Base-by-base conservation (phyloP, 768 basidiomycete species). In the Macrolepiota albuminosa region DNA sequence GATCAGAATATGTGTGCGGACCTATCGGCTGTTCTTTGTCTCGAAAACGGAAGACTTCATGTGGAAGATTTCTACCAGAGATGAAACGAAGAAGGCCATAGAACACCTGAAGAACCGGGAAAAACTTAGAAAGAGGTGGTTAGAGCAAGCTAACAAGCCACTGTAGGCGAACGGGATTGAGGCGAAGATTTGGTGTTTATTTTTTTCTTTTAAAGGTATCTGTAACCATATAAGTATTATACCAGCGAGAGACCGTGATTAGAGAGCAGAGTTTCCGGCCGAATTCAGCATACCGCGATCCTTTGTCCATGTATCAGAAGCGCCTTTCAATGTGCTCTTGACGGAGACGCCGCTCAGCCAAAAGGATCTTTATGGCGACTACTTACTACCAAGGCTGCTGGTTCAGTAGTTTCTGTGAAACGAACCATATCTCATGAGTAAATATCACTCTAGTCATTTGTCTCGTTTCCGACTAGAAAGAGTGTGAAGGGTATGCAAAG, bases 1-100 rank as follows among this genome's bases (percentile, higher is more conserved):
- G 71, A 90, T 92, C 69, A 88, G 88, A 62, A 83, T 97, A 58
- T 96, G 95, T 72, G 80, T 93, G 39, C 80, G 86, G 59, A 91
- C 88, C 9, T 93, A 93, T 70, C 80, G 88, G 37, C 72, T 93
- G 14, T 94, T 95, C 77, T 93, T 85, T 69, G 89, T 89, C 6
- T 76, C 89, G 2, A 68, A 76, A 29, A 86, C 85, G 48, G 89
- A 88, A 64, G 89, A 89, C 61, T 78, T 81, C 59, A 71, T 88
- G 57, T 82, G 80, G 76, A 81, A 80, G 57, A 67, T 76, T 14
- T 71, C 76, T 26, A 70, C 71, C 0, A 68, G 71, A 29, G 76
- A 74, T 1, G 83, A 84, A 63, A 70, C 70, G 33, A 74, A 74
- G 51, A 71, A 68, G 16, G 68, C 70, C 16, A 59, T 70, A 2